Percentiles rank a stretch among this genome's conserved stretches.
phyloP scores from a whole-genome alignment of 2,329 filamentous ascomycete species.

The Graphilbum fragrans region DNA sequence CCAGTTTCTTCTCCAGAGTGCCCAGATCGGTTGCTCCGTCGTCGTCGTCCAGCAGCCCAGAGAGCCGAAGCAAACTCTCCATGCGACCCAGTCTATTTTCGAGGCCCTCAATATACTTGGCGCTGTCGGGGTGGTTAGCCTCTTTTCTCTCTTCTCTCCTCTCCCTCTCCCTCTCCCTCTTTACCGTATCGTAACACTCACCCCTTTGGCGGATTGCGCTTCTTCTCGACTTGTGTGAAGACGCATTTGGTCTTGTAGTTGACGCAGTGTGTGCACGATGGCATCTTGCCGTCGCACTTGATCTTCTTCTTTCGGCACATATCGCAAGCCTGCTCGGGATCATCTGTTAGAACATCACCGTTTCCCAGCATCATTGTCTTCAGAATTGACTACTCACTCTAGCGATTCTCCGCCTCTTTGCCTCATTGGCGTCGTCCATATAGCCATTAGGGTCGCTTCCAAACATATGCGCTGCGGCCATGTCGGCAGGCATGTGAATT shows the following conservation, averaged over 20 bases:
- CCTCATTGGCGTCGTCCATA: slow-evolving; percentile 60
- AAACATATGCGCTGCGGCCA: slow-evolving; percentile 45
- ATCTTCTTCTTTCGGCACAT: slow-evolving; percentile 97
- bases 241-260: slow-evolving; percentile 98
- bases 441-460: slow-evolving; percentile 38
- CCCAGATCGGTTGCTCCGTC: slow-evolving; percentile 82
- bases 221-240: slow-evolving; percentile 98
- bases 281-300: slow-evolving; percentile 94
- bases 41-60: slow-evolving; percentile 75
- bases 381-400: slow-evolving; percentile 44
- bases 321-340: slow-evolving; percentile 59
- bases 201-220: slow-evolving; percentile 94
- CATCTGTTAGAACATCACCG: not conserved
- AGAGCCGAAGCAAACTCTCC: slow-evolving; percentile 81
- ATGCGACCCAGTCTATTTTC: slow-evolving; percentile 93
- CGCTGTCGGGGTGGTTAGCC: slow-evolving; percentile 35
- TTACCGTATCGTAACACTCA: slow-evolving; percentile 28
- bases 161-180: not conserved
- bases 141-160: not conserved
- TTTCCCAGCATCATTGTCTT: no score
- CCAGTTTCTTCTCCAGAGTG: slow-evolving; percentile 67
- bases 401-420: slow-evolving; percentile 81
- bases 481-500: slow-evolving; percentile 42
- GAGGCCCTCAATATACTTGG: slow-evolving; percentile 94
- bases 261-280: slow-evolving; percentile 86